These are phyloP conservation scores for Phytophthora constricta DNA, from an alignment of 352 stramenopile genomes.

Conservation along the genomic window DNA sequence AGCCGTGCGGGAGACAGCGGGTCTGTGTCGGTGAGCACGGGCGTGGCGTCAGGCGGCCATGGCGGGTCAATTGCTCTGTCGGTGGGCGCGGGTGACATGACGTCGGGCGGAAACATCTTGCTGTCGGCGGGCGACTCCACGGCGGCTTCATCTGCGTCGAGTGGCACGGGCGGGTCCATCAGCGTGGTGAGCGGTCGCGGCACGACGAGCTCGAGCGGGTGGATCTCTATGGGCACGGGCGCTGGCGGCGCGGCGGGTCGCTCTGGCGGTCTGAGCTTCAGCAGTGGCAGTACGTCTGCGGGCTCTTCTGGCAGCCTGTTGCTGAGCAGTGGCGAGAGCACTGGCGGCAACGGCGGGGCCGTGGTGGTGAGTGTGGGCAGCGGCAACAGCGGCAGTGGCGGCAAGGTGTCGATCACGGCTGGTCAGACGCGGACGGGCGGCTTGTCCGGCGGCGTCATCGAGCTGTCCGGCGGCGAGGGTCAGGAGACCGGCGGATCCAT, in stretches of 20 bases:
- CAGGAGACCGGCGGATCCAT: neutral
- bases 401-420: conserved; percentile 14
- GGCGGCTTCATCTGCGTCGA: neutral
- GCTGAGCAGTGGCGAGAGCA: conserved; percentile 14
- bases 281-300: conserved; percentile 5
- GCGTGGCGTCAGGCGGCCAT: conserved; percentile 16
- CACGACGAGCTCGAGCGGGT: conserved; percentile 21
- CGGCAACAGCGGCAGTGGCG: conserved; percentile 24
- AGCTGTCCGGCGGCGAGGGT: conserved; percentile 9
- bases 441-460: conserved; percentile 10
- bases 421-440: conserved; percentile 6
- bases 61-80: conserved; percentile 23
- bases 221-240: conserved; percentile 16
- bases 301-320: conserved; percentile 14
- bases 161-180: conserved; percentile 17
- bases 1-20: conserved; percentile 34
- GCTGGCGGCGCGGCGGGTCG: conserved; percentile 8
- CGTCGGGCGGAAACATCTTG: conserved; percentile 21
- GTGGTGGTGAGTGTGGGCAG: conserved; percentile 36
- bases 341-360: conserved; percentile 13
- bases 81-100: conserved; percentile 9
- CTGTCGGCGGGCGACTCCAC: conserved; percentile 17
- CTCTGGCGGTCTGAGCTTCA: conserved; percentile 12
- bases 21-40: conserved; percentile 17
- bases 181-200: neutral